These are phyloP conservation scores for Cyclotella cryptica DNA, from an alignment of 108 stramenopile genomes.

Conservation along the genomic window DNA sequence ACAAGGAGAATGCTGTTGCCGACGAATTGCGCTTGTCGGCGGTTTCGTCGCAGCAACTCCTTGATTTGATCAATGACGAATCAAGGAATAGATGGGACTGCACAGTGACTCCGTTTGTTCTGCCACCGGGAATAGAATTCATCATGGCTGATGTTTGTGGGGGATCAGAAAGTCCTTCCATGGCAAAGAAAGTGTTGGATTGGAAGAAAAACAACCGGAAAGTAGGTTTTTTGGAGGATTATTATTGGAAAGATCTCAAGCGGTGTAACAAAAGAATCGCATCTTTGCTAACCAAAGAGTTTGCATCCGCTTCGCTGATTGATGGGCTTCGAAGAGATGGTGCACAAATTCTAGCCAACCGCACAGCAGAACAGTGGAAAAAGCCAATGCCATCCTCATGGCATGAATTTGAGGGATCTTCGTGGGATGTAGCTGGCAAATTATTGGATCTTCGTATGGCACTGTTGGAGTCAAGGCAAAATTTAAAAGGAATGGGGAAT, in stretches of 20 bases:
- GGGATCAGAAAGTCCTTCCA: slow-evolving; percentile 93
- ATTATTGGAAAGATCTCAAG: slow-evolving; percentile 81
- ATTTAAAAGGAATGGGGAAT: slow-evolving; percentile 83
- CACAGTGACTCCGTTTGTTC: slow-evolving; percentile 56
- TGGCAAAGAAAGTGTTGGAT: slow-evolving; percentile 87
- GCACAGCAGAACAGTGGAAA: slow-evolving; percentile 53
- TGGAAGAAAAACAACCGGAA: slow-evolving; percentile 72
- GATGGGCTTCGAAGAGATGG: slow-evolving; percentile 58
- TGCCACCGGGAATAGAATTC: slow-evolving; percentile 76
- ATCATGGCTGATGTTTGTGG: slow-evolving; percentile 96
- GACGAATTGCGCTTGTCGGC: slow-evolving; percentile 23
- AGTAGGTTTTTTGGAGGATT: slow-evolving; percentile 54
- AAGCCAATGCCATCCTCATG: slow-evolving; percentile 55
- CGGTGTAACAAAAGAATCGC: slow-evolving; percentile 68
- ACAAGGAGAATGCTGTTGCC: slow-evolving; percentile 13
- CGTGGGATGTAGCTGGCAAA: slow-evolving; percentile 48
- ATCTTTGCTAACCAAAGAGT: slow-evolving; percentile 50
- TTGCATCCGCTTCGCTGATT: slow-evolving; percentile 25
- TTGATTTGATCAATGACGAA: slow-evolving; percentile 35
- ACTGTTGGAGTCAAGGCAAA: slow-evolving; percentile 65
- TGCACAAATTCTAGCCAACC: slow-evolving; percentile 37
- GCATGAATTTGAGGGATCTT: slow-evolving; percentile 53
- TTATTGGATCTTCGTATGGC: slow-evolving; percentile 52
- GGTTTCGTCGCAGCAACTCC: slow-evolving; percentile 12
- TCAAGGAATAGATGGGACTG: slow-evolving; percentile 66